Conservation (phyloP, 2,329 filamentous ascomycete species). For the Paramyrothecium sp. region DNA sequence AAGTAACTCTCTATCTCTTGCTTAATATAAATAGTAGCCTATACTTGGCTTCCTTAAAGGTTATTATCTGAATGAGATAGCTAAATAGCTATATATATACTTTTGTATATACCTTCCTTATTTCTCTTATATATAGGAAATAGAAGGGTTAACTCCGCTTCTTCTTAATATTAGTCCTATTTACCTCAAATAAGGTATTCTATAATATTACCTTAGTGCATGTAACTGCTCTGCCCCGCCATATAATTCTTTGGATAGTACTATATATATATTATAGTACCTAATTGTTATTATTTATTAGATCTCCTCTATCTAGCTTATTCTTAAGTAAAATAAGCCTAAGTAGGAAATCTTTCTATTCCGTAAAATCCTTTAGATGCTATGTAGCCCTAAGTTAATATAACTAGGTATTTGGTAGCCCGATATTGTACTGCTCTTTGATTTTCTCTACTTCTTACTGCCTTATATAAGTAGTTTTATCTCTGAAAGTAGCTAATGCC, state of each 20-base stretch:
- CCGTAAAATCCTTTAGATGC: slow-evolving; percentile 3
- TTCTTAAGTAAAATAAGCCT: slow-evolving; percentile 1
- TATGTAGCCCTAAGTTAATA: slow-evolving; percentile 2
- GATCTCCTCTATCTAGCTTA: not conserved
- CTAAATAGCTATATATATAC: no score
- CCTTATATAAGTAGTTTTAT: not conserved
- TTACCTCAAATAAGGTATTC: slow-evolving; percentile 1
- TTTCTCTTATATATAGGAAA: no score
- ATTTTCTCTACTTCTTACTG: slow-evolving; percentile 1
- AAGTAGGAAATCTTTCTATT: not conserved
- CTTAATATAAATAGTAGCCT: no score
- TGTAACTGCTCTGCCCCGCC: not conserved
- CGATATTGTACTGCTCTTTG: slow-evolving; percentile 2
- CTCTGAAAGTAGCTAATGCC: not conserved
- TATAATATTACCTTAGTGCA: slow-evolving; percentile 4
- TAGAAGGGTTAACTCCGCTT: no score
- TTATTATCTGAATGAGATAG: no score
- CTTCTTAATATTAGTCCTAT: no score
- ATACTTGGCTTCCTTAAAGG: no score
- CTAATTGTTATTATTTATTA: slow-evolving; percentile 4
- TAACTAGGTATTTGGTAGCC: slow-evolving; percentile 1
- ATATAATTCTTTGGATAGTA: slow-evolving; percentile 1
- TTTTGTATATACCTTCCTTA: no score
- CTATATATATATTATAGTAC: no score
- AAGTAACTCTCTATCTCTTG: not conserved